Base-by-base conservation (phyloP, 2,329 filamentous ascomycete genomes). In the Calonectria pseudoturangicola region DNA sequence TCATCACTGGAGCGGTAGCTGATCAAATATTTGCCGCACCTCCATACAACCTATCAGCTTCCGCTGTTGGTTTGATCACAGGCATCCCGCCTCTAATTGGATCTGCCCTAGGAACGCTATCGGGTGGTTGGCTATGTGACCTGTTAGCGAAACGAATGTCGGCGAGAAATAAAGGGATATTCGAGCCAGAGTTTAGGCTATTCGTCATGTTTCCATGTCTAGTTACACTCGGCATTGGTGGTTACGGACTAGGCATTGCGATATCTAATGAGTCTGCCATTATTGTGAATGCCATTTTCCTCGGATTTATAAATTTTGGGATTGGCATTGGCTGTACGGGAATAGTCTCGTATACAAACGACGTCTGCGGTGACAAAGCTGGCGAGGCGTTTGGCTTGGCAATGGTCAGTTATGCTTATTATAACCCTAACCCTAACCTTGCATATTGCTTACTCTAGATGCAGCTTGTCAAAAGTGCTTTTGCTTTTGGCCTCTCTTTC, bases 401-500 rank as follows among this genome's bases (percentile, higher is more conserved):
- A 3, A 68, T 68, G 51, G 51, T 62, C 47, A 68, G 66, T 45
- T 2, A 9, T 13, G n/a, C 6, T 15, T n/a, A n/a, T 33, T 2
- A 2, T 21, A 33, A 50, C 47, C 25, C 47, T 25, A 28, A 50
- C 15, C 43, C 15, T 13, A n/a, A 15, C 27, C n/a, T 10, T 16
- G 28, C 0, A 36, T 10, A 9, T 10, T 25, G n/a, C 58, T 62
- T 28, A 65, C 21, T 21, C 18, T n/a, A n/a, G 10, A n/a, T 33
- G 36, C 28, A 67, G 65, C 30, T 67, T 16, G 41, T 27, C 2
- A 68, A 68, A 43, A 68, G 66, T 39, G 41, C 50, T 4, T 68
- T 58, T 30, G 66, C 66, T 16, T 68, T 68, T 36, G 66, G 66
- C 10, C 54, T 68, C 16, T 60, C 51, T 7, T 68, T 68, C 30